A percentile compares a stretch with the other conserved stretches of the same genome.
Conservation (phyloP, 108 stramenopile species). For the Skeletonema tropicum region DNA sequence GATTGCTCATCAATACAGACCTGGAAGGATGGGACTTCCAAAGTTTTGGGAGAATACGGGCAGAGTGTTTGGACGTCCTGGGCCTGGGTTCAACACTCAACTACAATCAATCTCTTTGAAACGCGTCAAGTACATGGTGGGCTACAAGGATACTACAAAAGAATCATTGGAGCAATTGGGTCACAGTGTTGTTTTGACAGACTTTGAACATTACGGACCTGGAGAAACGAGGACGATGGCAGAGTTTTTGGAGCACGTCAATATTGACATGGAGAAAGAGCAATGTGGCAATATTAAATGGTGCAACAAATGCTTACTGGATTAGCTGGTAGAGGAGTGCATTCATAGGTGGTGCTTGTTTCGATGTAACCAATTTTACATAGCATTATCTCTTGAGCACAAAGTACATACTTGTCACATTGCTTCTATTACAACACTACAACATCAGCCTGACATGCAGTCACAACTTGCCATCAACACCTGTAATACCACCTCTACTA, state of each 20-base stretch:
- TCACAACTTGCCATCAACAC: constrained; percentile 40
- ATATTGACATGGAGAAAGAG: constrained; percentile 55
- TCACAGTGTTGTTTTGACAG: constrained; percentile 40
- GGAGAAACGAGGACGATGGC: constrained; percentile 58
- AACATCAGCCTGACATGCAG: constrained; percentile 18
- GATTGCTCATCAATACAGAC: constrained; percentile 90
- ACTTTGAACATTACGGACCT: constrained; percentile 63
- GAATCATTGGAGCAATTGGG: constrained; percentile 46
- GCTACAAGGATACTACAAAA: constrained; percentile 56
- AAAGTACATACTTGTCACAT: background rate
- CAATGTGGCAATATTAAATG: constrained; percentile 57
- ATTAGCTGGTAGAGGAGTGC: constrained; percentile 7
- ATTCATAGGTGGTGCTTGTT: too few species aligned
- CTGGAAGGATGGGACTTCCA: constrained; percentile 81
- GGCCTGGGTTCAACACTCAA: constrained; percentile 50
- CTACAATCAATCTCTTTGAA: constrained; percentile 53
- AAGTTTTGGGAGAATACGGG: constrained; percentile 95
- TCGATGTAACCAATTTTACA: background rate
- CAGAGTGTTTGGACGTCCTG: constrained; percentile 65
- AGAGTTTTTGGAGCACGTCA: constrained; percentile 65
- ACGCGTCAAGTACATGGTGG: constrained; percentile 76
- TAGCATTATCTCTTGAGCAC: background rate
- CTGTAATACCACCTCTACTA: constrained; percentile 11
- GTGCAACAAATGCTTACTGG: constrained; percentile 59
- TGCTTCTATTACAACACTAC: constrained; percentile 19